Evolutionary conservation across 1,284 basidiomycete species (phyloP), one percentile per base, ranked within the genome.

Genomic region (Melanopsichium pennsylvanicum): DNA sequence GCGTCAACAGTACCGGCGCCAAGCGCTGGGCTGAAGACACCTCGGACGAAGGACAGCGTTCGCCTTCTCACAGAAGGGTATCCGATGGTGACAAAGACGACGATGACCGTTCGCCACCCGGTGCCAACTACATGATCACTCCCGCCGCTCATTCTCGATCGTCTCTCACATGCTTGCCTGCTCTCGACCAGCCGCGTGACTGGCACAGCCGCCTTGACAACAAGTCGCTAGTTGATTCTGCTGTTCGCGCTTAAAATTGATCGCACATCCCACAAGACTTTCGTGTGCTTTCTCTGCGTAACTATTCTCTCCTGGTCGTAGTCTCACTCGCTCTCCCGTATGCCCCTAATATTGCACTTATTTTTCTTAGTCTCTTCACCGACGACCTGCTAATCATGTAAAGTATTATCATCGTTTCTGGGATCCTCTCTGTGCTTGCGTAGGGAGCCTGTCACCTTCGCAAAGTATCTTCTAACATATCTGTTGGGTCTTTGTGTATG

Each of bases 11-110:
- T 15, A 16, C 29, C 12, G 38, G 39, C 16, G 23, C 38, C 13
- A 60, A 67, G 38, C 63, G 63, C 12, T 67, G 57, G 57, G 45
- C 51, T 5, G 63, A 59, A 5, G 62, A 60, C 16, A n/a, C n/a
- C n/a, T 43, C 40, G 19, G 47, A 60, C 13, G 56, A 55, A 10
- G 57, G 33, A n/a, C 46, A 52, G 19, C 45, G 54, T 19, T 56
- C 47, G 18, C 47, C 51, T 15, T 50, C 50, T 9, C 55, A 55
- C 19, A 18, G 61, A 29, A 33, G 61, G 10, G 55, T 64, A 0
- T 58, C 50, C 19, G 57, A 60, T 21, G 57, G 63, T 26, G 63
- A 67, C 44, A 42, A 60, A 40, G 51, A 59, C 21, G 56, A 59
- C 2, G 45, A 41, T 15, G 27, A 59, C 19, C 56, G 33, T 29